These are phyloP conservation scores for Ustilago cynodontis DNA, from an alignment of 1,284 basidiomycete genomes.

Conservation along the genomic window DNA sequence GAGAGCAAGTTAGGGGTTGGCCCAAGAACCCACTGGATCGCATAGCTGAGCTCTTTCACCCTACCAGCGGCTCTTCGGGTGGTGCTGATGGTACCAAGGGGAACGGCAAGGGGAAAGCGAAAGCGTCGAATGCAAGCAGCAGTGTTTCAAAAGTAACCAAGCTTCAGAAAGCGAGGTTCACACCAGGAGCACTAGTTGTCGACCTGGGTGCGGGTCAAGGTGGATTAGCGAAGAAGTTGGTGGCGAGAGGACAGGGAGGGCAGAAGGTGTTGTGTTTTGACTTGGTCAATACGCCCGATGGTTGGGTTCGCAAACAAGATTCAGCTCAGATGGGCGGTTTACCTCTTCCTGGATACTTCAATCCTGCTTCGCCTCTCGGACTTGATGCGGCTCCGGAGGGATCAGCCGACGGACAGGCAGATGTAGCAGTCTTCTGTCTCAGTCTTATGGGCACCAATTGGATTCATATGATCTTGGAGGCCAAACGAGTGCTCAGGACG, in stretches of 20 bases:
- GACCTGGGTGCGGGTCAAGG: slow-evolving; percentile 98
- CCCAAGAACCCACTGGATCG: slow-evolving; percentile 67
- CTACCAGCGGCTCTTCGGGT: neutral
- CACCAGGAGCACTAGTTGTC: slow-evolving; percentile 79
- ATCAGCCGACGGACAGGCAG: slow-evolving; percentile 76
- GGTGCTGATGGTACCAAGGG: neutral
- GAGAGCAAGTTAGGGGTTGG: slow-evolving; percentile 67
- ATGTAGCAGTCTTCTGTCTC: slow-evolving; percentile 91
- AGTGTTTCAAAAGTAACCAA: slow-evolving; percentile 9
- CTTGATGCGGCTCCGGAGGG: slow-evolving; percentile 1
- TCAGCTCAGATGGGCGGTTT: slow-evolving; percentile 50
- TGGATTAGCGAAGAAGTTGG: slow-evolving; percentile 77
- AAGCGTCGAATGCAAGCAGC: neutral
- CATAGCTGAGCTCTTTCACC: slow-evolving; percentile 54
- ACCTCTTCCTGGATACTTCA: slow-evolving; percentile 51
- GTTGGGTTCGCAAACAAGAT: slow-evolving; percentile 71
- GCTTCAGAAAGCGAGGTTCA: slow-evolving; percentile 51
- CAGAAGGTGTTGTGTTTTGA: slow-evolving; percentile 79
- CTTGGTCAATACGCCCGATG: slow-evolving; percentile 81
- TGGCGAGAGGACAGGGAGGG: slow-evolving; percentile 64
- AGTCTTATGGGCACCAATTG: slow-evolving; percentile 98
- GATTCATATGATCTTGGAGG: slow-evolving; percentile 88
- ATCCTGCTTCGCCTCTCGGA: slow-evolving; percentile 23
- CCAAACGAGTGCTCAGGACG: slow-evolving; percentile 83
- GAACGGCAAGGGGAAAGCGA: slow-evolving; percentile 19